Evolutionary conservation across 2,329 filamentous ascomycete genomes (phyloP).

Genomic region (Corinectria fuckeliana): DNA sequence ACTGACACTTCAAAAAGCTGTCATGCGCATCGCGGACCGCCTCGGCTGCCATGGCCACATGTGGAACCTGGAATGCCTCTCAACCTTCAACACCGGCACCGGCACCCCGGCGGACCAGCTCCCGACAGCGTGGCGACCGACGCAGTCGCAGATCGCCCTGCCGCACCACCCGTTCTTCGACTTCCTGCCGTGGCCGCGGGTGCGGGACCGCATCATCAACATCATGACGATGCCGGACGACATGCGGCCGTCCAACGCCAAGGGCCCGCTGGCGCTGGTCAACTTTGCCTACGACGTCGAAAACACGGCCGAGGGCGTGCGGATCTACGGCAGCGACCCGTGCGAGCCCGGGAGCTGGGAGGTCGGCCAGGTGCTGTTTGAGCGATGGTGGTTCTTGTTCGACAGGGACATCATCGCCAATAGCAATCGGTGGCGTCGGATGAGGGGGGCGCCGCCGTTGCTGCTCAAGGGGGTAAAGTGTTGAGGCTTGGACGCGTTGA

Average conservation of each 20-base stretch:
- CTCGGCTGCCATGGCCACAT: conserved; percentile 50
- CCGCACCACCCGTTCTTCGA: conserved; percentile 65
- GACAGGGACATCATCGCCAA: conserved; percentile 59
- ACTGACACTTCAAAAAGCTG: conserved; percentile 54
- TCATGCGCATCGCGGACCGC: conserved; percentile 54
- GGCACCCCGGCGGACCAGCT: conserved; percentile 46
- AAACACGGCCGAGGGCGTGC: conserved; percentile 57
- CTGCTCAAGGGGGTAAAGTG: conserved; percentile 22
- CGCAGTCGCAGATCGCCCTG: conserved; percentile 53
- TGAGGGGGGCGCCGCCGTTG: conserved; percentile 51
- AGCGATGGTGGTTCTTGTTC: conserved; percentile 67
- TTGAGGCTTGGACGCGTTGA: conserved; percentile 2
- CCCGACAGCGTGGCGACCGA: conserved; percentile 58
- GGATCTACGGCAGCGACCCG: conserved; percentile 57
- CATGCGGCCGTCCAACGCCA: conserved; percentile 54
- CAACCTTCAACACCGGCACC: conserved; percentile 51
- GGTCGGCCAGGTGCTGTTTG: conserved; percentile 63
- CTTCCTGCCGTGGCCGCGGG: conserved; percentile 62
- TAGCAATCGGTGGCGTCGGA: conserved; percentile 58
- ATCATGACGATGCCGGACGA: conserved; percentile 57
- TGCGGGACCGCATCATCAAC: conserved; percentile 59
- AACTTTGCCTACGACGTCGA: conserved; percentile 64
- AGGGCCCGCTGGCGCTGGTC: conserved; percentile 54
- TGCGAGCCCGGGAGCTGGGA: conserved; percentile 60
- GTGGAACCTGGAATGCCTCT: conserved; percentile 55